These are phyloP conservation scores for Geotrichum carabidarum DNA, from an alignment of 1,139 yeast genomes.

Conservation along the genomic window DNA sequence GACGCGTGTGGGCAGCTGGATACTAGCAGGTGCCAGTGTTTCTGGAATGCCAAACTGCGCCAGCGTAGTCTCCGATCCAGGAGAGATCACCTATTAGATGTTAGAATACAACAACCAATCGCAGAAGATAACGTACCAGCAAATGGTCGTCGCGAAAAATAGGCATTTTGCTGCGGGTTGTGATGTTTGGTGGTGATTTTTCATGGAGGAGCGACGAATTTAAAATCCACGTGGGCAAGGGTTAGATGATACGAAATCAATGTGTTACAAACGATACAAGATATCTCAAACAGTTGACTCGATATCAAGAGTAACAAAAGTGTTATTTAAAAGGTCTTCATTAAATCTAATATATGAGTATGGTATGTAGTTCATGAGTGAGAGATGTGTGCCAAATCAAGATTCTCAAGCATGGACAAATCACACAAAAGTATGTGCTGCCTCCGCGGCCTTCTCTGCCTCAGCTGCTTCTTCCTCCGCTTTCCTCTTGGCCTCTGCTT, in stretches of 20 bases:
- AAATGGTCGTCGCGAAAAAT: conserved; percentile 58
- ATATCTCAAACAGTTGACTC: not conserved
- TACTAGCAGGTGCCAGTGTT: conserved; percentile 69
- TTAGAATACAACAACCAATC: conserved; percentile 24
- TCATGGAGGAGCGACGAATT: not conserved
- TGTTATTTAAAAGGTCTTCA: not conserved
- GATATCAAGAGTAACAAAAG: not conserved
- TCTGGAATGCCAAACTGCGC: conserved; percentile 82
- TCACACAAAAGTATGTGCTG: too few species aligned
- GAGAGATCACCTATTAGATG: conserved; percentile 52
- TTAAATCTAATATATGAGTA: too few species aligned
- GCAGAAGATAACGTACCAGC: conserved; percentile 29
- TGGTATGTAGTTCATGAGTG: too few species aligned
- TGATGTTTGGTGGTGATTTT: conserved; percentile 1
- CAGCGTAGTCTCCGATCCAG: conserved; percentile 72
- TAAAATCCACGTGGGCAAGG: not conserved
- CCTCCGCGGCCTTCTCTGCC: too few species aligned
- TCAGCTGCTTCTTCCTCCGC: too few species aligned
- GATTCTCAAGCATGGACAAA: too few species aligned
- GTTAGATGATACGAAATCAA: not conserved
- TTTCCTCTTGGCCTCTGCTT: too few species aligned
- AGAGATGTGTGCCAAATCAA: too few species aligned
- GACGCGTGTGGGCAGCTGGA: conserved; percentile 69
- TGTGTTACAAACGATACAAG: too few species aligned
- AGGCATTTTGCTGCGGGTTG: conserved; percentile 42